Evolutionary conservation across 208 protist genomes (phyloP).

Genomic region (Phytomonas sp.): DNA sequence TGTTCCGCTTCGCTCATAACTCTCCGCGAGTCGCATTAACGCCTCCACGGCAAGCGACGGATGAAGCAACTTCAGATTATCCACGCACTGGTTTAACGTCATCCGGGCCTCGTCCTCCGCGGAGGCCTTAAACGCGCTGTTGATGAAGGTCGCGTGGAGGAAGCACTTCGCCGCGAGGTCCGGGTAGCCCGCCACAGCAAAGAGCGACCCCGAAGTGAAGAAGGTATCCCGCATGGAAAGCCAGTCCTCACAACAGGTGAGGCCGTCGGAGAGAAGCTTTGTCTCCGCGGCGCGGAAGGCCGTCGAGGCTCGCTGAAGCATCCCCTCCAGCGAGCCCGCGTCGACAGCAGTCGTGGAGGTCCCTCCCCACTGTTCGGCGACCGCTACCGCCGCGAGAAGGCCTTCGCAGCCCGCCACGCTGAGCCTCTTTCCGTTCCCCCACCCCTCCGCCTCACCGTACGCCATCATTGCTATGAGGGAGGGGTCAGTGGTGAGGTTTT

Average conservation of each 20-base stretch:
- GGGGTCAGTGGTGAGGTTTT: too few relatives aligned
- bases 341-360: background rate
- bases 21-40: constrained; percentile 31
- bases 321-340: background rate
- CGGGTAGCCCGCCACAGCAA: constrained; percentile 33
- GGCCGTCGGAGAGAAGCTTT: constrained; percentile 27
- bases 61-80: constrained; percentile 45
- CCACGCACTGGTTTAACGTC: constrained; percentile 36
- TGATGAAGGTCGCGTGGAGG: constrained; percentile 65
- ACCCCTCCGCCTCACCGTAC: constrained; percentile 2
- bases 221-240: constrained; percentile 46
- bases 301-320: background rate
- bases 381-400: background rate
- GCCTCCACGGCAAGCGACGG: constrained; percentile 44
- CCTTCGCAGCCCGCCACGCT: constrained; percentile 9
- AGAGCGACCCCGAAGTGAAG: constrained; percentile 58
- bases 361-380: background rate
- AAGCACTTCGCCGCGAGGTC: constrained; percentile 38
- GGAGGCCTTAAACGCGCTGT: constrained; percentile 35
- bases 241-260: constrained; percentile 56
- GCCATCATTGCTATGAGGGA: background rate
- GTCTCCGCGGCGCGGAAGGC: constrained; percentile 9
- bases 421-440: background rate
- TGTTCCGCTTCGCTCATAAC: constrained; percentile 16
- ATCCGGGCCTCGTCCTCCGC: constrained; percentile 42